Evolutionary conservation across 164 flowering plant species (phyloP), one percentile per base, ranked within the genome.

Genomic region (Umbellularia californica): DNA sequence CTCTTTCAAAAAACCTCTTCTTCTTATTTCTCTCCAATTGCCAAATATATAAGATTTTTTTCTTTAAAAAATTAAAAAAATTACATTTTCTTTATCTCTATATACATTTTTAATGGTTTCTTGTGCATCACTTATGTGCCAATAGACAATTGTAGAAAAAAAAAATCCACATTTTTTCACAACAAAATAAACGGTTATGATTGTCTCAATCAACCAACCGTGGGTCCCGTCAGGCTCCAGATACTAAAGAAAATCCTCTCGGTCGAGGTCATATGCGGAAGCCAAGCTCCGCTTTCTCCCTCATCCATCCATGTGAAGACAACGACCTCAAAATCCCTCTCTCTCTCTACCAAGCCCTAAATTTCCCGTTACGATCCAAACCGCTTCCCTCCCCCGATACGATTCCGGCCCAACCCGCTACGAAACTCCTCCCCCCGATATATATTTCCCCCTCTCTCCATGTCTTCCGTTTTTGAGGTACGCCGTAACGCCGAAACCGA

Each of bases 381-480:
- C 60, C 60, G 20, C 60, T 55, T 15, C 6, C 60, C 5, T 13
- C n/a, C 60, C 60, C 6, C 60, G 17, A 15, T 20, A 15, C 60
- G 17, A 15, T 0, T 20, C 60, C 60, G 50, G 1, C 10, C 33
- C 25, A 24, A 24, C 4, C 67, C 67, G 28, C 19, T 13, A 25
- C 60, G 20, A 55, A 55, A 55, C 47, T 15, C 6, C 60, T 20
- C 7, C n/a, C 11, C 47, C 47, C 47, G 47, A 55, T 47, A 20
- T n/a, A 9, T 70, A 58, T 50, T 55, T 70, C 72, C 10, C 58
- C 23, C 28, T 50, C 25, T 67, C 62, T 17, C 27, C 70, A 74
- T 76, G 78, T 60, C 58, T 47, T 50, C 76, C 3, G 27, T 74
- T 22, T 67, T 30, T 15, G 11, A 72, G 75, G 72, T 69, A 52